A percentile compares a stretch with the other conserved stretches of the same genome.
phyloP scores from a whole-genome alignment of 148 eudicot species.

The Rhododendron simsii region DNA sequence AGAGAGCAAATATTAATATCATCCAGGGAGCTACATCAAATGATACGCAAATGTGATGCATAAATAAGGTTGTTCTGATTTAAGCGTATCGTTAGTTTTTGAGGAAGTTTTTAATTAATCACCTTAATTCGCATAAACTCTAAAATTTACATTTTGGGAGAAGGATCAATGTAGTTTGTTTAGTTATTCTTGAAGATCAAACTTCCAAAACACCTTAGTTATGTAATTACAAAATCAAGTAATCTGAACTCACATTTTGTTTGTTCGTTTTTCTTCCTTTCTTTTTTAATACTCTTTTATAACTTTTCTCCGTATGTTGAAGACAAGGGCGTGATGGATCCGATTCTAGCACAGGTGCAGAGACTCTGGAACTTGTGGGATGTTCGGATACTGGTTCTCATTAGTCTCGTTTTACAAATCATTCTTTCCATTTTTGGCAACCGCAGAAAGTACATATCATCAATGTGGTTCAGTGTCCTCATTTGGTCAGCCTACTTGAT shows the following conservation, averaged over 20 bases:
- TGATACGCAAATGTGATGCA: not conserved
- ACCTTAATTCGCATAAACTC: too few relatives aligned
- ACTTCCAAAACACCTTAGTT: not conserved
- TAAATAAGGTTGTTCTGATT: not conserved
- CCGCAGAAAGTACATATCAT: not conserved
- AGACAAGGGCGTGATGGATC: not conserved
- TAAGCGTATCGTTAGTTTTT: too few relatives aligned
- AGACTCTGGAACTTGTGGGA: not conserved
- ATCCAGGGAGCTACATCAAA: not conserved
- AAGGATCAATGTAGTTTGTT: not conserved
- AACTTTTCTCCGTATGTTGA: not conserved
- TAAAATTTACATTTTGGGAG: not conserved
- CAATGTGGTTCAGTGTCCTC: not conserved
- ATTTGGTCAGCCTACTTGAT: not conserved
- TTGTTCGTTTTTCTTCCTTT: not conserved
- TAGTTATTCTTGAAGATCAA: not conserved
- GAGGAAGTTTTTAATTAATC: too few relatives aligned
- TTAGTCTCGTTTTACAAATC: not conserved
- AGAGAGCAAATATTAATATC: too few relatives aligned
- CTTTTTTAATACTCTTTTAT: not conserved
- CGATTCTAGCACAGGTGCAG: not conserved
- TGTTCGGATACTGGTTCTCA: not conserved
- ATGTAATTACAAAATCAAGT: not conserved
- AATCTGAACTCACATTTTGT: not conserved
- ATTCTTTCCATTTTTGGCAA: not conserved